Percentiles rank a stretch among this genome's conserved stretches.
Evolutionary conservation across 1,284 basidiomycete genomes (phyloP).

Genomic region (Cystobasidium sp.): DNA sequence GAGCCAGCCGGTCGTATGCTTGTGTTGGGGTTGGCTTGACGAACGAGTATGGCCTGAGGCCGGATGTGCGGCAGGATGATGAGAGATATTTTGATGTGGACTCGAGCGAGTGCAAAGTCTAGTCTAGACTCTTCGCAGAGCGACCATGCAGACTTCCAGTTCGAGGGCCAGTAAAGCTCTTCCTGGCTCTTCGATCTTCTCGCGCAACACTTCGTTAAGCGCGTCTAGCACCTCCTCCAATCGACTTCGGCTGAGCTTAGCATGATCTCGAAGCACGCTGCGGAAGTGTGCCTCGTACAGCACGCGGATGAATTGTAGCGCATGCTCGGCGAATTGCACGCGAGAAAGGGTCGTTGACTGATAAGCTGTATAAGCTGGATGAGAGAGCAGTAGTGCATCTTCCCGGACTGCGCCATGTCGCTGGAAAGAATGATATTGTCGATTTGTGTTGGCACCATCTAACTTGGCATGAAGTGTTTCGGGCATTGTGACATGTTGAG

Average conservation of each 20-base stretch:
- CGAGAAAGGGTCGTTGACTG: conserved; percentile 56
- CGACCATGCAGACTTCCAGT: conserved; percentile 56
- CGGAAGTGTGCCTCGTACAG: conserved; percentile 59
- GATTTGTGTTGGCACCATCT: background rate
- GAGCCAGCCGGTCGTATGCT: too few relatives aligned
- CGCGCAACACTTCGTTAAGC: conserved; percentile 55
- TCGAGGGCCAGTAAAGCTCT: conserved; percentile 53
- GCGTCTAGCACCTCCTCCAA: conserved; percentile 57
- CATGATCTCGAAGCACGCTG: conserved; percentile 55
- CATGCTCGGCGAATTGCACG: conserved; percentile 57
- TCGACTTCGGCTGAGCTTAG: conserved; percentile 56
- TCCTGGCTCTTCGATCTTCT: conserved; percentile 51
- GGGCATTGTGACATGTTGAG: background rate
- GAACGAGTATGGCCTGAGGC: too few relatives aligned
- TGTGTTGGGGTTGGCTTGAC: too few relatives aligned
- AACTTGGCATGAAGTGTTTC: conserved; percentile 7
- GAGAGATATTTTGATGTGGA: too few relatives aligned
- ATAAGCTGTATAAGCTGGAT: conserved; percentile 58
- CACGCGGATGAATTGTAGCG: conserved; percentile 57
- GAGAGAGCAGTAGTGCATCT: conserved; percentile 54
- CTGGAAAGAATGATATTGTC: background rate
- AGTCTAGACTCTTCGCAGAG: conserved; percentile 51
- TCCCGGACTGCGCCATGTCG: conserved; percentile 12
- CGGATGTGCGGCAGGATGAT: too few relatives aligned
- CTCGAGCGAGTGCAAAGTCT: background rate